phyloP scores from a whole-genome alignment of 75 land plant species.

The Larix kaempferi region DNA sequence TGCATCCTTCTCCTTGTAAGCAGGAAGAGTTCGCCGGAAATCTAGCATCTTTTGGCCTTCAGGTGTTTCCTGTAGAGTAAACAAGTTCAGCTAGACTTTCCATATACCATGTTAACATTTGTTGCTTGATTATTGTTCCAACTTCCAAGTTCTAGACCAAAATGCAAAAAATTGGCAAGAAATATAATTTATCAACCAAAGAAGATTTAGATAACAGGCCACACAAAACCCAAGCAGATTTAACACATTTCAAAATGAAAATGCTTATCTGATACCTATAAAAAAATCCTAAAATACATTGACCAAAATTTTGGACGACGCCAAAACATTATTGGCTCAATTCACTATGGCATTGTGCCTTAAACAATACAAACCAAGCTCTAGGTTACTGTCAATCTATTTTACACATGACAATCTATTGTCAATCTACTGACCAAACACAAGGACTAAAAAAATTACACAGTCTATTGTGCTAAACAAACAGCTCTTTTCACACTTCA shows the following conservation, averaged over 20 bases:
- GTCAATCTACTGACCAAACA: background rate
- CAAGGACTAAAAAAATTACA: background rate
- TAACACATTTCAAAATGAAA: slow-evolving; percentile 1
- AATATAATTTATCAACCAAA: background rate
- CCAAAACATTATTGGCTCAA: background rate
- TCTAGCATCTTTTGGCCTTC: slow-evolving; percentile 70
- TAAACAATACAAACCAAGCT: background rate
- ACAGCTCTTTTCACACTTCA: slow-evolving; percentile 1
- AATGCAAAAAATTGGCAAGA: background rate
- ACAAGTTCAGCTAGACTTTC: background rate
- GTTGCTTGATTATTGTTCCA: background rate
- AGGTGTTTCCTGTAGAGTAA: slow-evolving; percentile 46
- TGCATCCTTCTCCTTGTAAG: slow-evolving; percentile 67
- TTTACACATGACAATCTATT: too few species aligned
- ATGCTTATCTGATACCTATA: background rate
- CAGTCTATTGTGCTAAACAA: background rate
- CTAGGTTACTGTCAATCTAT: too few species aligned
- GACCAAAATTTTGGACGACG: background rate
- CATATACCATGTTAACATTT: background rate
- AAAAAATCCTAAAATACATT: background rate
- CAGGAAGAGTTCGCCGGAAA: slow-evolving; percentile 78
- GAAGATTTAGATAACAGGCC: background rate
- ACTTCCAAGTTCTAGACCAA: background rate
- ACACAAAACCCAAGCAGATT: background rate
- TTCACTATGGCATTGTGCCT: background rate